A percentile compares a stretch with the other conserved stretches of the same genome.
phyloP scores from a whole-genome alignment of 176 grass and related monocot species.

The Aegilops umbellulata region DNA sequence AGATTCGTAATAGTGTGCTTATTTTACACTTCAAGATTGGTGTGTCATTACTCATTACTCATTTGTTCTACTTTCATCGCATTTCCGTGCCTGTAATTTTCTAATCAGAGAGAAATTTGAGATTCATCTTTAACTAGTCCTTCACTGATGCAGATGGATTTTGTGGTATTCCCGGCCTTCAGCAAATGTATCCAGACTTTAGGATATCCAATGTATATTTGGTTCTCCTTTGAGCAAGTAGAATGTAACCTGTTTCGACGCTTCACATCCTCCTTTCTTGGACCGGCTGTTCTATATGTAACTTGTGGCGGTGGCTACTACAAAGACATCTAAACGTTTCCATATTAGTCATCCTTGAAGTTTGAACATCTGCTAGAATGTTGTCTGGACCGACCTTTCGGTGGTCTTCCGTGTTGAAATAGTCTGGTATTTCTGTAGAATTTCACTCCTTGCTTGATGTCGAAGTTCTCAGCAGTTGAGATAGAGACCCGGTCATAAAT shows the following conservation, averaged over 20 bases:
- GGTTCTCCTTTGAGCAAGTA: slow-evolving; percentile 12
- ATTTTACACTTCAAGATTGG: not conserved
- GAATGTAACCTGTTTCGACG: not conserved
- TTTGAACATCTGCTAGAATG: slow-evolving; percentile 16
- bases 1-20: not conserved
- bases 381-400: not conserved
- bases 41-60: not conserved
- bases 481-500: slow-evolving; percentile 10
- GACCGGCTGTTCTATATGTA: not conserved
- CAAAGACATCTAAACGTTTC: not conserved
- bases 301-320: not conserved
- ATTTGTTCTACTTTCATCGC: not conserved
- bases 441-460: not conserved
- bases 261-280: not conserved
- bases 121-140: not conserved
- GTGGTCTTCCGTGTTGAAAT: slow-evolving; percentile 33
- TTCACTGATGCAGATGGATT: slow-evolving; percentile 30
- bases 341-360: slow-evolving; percentile 3
- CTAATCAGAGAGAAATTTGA: not conserved
- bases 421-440: slow-evolving; percentile 13
- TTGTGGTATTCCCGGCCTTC: not conserved
- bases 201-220: slow-evolving; percentile 33
- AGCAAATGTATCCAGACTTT: slow-evolving; percentile 31
- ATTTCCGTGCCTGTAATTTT: not conserved
- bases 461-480: slow-evolving; percentile 9